phyloP scores from a whole-genome alignment of 78 protist species.

The Dictyostelium citrinum region DNA sequence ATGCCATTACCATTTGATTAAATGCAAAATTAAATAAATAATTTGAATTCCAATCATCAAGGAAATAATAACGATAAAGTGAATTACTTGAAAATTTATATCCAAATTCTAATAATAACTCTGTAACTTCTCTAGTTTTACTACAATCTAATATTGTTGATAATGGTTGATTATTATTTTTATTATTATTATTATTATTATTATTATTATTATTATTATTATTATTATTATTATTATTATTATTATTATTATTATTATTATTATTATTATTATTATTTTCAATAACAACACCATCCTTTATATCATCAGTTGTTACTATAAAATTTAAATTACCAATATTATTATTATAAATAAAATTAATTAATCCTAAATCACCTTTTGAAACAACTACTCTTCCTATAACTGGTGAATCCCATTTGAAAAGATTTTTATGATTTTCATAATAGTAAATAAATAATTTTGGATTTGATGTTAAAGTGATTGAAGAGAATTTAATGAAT shows the following conservation, averaged over 20 bases:
- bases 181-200: too few relatives aligned
- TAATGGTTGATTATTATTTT: background rate
- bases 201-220: too few relatives aligned
- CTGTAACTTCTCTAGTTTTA: background rate
- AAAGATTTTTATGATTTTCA: background rate
- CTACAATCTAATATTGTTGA: background rate
- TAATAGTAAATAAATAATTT: background rate
- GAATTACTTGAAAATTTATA: background rate
- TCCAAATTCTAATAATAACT: background rate
- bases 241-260: too few relatives aligned
- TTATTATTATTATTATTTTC: too few relatives aligned
- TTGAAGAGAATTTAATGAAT: background rate
- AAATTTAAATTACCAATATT: background rate
- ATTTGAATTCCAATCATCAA: background rate
- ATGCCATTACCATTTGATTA: background rate
- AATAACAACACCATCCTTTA: too few relatives aligned
- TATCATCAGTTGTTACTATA: too few relatives aligned
- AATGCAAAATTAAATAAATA: background rate
- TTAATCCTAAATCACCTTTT: background rate
- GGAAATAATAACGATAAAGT: background rate
- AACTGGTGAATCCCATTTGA: background rate
- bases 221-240: too few relatives aligned
- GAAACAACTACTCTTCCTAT: background rate
- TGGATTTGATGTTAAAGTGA: background rate
- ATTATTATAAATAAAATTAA: background rate